phyloP scores from a whole-genome alignment of 441 rosid genomes.

The Dalechampia spathulata region DNA sequence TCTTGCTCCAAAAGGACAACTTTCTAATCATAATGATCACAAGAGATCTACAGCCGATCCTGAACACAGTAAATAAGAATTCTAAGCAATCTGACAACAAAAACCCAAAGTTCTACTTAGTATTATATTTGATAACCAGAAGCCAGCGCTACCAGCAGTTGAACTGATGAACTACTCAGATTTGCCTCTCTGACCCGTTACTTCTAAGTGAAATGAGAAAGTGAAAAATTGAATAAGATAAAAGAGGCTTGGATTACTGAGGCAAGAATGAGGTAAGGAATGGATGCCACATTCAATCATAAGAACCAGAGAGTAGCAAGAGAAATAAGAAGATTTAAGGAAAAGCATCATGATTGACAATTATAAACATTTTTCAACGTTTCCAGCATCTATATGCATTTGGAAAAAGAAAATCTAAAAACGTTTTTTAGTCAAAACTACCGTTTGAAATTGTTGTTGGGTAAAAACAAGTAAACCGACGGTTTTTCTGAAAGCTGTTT shows the following conservation, averaged over 20 bases:
- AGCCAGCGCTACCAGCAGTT: constrained; percentile 2
- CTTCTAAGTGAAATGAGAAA: background rate
- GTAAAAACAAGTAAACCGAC: too few relatives aligned
- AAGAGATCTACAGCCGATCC: background rate
- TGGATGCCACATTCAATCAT: background rate
- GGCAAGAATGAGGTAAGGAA: background rate
- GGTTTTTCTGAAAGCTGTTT: too few relatives aligned
- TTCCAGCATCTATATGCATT: background rate
- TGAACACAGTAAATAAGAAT: background rate
- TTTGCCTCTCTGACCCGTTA: background rate
- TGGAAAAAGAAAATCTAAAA: too few relatives aligned
- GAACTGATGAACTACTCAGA: background rate
- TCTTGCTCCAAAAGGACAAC: background rate
- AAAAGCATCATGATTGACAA: background rate
- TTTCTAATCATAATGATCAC: background rate
- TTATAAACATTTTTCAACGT: background rate
- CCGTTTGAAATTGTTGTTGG: too few relatives aligned
- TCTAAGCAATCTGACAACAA: background rate
- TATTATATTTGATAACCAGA: background rate
- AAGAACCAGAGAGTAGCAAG: background rate
- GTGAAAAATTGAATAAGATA: background rate
- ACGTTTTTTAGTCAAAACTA: too few relatives aligned
- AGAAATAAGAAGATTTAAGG: background rate
- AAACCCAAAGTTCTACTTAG: background rate
- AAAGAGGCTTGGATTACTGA: background rate